Evolutionary conservation across 768 basidiomycete species (phyloP).

Genomic region (Calocera cornea): DNA sequence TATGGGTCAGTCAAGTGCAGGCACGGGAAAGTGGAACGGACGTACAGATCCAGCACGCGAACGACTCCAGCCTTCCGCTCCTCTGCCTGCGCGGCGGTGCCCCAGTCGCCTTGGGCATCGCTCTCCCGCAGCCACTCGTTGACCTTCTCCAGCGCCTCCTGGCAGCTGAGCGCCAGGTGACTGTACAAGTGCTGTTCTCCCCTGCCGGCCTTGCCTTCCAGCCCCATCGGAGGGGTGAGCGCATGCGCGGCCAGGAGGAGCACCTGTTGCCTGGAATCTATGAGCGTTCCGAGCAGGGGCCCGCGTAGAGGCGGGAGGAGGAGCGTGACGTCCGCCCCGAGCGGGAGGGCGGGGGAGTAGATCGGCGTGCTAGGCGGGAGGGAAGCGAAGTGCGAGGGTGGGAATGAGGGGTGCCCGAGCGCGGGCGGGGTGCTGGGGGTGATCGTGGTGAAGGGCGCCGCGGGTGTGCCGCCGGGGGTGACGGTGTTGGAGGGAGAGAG

Average conservation of each 20-base stretch:
- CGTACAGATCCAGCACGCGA: background rate
- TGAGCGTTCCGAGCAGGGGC: background rate
- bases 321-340: background rate
- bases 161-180: slow-evolving; percentile 1
- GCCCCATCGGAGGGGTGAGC: background rate
- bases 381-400: background rate
- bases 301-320: background rate
- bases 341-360: background rate
- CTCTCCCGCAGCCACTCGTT: background rate
- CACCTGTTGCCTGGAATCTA: background rate
- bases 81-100: background rate
- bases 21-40: too few relatives aligned
- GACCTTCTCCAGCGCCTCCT: background rate
- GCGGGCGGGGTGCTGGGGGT: too few relatives aligned
- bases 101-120: background rate
- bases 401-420: background rate
- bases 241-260: background rate
- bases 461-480: too few relatives aligned
- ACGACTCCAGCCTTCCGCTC: background rate
- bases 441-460: too few relatives aligned
- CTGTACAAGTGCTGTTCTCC: background rate
- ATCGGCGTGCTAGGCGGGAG: background rate
- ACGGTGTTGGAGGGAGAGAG: background rate
- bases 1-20: too few relatives aligned
- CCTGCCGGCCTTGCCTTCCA: background rate